Evolutionary conservation across 2,329 filamentous ascomycete genomes (phyloP).

Genomic region (Apiospora koreana): DNA sequence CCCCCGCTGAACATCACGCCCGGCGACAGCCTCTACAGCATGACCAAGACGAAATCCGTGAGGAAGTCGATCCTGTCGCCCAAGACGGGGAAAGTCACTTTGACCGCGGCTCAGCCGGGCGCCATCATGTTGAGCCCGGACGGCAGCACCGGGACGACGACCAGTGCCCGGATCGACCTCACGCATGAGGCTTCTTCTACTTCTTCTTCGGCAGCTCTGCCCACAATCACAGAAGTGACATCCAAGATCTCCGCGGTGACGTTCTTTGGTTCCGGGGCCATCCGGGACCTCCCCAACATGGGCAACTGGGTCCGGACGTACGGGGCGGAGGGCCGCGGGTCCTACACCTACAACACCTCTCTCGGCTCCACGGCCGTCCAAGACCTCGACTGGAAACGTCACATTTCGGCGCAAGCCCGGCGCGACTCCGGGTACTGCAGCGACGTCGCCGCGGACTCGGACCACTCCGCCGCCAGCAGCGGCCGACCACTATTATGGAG

Average conservation of each 20-base stretch:
- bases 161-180: slow-evolving; percentile 46
- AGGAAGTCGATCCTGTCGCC: slow-evolving; percentile 53
- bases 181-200: slow-evolving; percentile 43
- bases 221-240: slow-evolving; percentile 49
- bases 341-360: slow-evolving; percentile 49
- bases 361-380: slow-evolving; percentile 40
- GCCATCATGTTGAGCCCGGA: slow-evolving; percentile 54
- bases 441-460: slow-evolving; percentile 25
- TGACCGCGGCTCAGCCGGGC: slow-evolving; percentile 45
- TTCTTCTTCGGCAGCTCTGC: slow-evolving; percentile 36
- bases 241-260: slow-evolving; percentile 55
- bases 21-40: slow-evolving; percentile 50
- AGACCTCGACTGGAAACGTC: slow-evolving; percentile 43
- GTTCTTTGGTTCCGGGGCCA: slow-evolving; percentile 50
- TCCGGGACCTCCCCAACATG: slow-evolving; percentile 51
- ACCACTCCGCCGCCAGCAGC: slow-evolving; percentile 26
- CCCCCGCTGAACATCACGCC: slow-evolving; percentile 51
- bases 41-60: slow-evolving; percentile 53
- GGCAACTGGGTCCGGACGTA: slow-evolving; percentile 43
- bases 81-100: slow-evolving; percentile 52
- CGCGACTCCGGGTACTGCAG: slow-evolving; percentile 57
- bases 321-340: slow-evolving; percentile 41
- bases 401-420: slow-evolving; percentile 34
- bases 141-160: slow-evolving; percentile 43
- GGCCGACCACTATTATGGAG: slow-evolving; percentile 16